phyloP scores from a whole-genome alignment of 352 stramenopile species.

The Pythium diclinum region DNA sequence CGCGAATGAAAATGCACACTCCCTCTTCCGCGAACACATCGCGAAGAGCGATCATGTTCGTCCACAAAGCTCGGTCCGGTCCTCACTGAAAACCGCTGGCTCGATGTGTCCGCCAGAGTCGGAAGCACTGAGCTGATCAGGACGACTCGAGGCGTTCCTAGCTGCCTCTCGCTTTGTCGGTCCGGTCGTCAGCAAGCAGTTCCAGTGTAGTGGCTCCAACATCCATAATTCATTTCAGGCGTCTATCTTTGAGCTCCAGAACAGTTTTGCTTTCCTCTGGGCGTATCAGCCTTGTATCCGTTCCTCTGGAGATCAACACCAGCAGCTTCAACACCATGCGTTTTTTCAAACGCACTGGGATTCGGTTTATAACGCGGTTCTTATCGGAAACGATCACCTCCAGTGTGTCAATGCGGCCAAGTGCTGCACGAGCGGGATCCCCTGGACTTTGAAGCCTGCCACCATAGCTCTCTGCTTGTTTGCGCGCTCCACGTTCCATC shows the following conservation, averaged over 20 bases:
- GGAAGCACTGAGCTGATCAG: background rate
- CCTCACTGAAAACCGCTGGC: background rate
- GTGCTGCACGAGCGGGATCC: slow-evolving; percentile 62
- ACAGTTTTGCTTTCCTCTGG: background rate
- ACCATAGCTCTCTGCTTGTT: slow-evolving; percentile 53
- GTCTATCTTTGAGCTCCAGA: too few species aligned
- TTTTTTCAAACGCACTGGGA: background rate
- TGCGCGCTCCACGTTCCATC: slow-evolving; percentile 50
- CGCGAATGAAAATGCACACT: background rate
- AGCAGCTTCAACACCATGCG: background rate
- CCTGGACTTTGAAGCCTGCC: slow-evolving; percentile 57
- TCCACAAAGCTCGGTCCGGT: background rate
- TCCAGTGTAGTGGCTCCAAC: background rate
- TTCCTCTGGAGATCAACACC: background rate
- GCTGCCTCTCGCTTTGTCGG: background rate
- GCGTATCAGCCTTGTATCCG: background rate
- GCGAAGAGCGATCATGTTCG: background rate
- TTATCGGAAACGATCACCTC: slow-evolving; percentile 17
- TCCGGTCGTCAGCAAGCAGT: background rate
- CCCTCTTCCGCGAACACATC: background rate
- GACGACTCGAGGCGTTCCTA: background rate
- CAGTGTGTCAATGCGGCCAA: slow-evolving; percentile 27
- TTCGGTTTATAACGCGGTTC: slow-evolving; percentile 17
- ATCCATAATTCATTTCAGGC: too few species aligned
- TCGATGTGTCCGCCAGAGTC: background rate